phyloP scores from a whole-genome alignment of 176 grass and related monocot genomes.

The Metroxylon sagu region DNA sequence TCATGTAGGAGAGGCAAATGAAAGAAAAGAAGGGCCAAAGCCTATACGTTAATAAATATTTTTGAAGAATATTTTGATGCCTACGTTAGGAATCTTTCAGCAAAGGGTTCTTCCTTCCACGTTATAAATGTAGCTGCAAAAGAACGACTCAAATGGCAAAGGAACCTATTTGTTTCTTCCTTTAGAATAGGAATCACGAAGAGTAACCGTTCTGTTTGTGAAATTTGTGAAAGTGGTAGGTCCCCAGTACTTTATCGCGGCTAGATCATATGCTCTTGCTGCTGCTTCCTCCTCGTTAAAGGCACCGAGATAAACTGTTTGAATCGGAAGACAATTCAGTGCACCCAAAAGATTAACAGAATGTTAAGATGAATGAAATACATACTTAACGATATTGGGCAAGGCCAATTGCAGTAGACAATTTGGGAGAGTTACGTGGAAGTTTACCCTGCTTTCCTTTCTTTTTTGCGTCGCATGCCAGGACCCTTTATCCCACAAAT shows the following conservation, averaged over 20 bases:
- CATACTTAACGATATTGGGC: not conserved
- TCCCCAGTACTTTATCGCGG: slow-evolving; percentile 70
- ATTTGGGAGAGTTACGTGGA: not conserved
- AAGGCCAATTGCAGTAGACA: not conserved
- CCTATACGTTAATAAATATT: too few species aligned
- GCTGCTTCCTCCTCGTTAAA: slow-evolving; percentile 64
- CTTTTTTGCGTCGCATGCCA: slow-evolving; percentile 56
- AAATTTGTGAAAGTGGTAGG: slow-evolving; percentile 52
- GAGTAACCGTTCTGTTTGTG: slow-evolving; percentile 66
- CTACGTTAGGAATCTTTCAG: too few species aligned
- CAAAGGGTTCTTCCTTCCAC: too few species aligned
- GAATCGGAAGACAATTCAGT: not conserved
- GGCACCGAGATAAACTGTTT: slow-evolving; percentile 53
- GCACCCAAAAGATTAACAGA: too few species aligned
- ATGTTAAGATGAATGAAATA: too few species aligned
- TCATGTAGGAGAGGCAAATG: too few species aligned
- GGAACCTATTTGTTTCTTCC: slow-evolving; percentile 17
- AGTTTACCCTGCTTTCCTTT: slow-evolving; percentile 62
- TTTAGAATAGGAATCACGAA: slow-evolving; percentile 82
- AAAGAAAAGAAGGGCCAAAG: too few species aligned
- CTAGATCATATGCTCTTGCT: slow-evolving; percentile 59
- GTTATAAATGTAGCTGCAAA: too few species aligned
- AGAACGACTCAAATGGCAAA: not conserved
- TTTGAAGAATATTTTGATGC: too few species aligned
- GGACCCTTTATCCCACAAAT: slow-evolving; percentile 63